Base-by-base conservation (phyloP, 352 stramenopile species). In the Pythium graminicola region DNA sequence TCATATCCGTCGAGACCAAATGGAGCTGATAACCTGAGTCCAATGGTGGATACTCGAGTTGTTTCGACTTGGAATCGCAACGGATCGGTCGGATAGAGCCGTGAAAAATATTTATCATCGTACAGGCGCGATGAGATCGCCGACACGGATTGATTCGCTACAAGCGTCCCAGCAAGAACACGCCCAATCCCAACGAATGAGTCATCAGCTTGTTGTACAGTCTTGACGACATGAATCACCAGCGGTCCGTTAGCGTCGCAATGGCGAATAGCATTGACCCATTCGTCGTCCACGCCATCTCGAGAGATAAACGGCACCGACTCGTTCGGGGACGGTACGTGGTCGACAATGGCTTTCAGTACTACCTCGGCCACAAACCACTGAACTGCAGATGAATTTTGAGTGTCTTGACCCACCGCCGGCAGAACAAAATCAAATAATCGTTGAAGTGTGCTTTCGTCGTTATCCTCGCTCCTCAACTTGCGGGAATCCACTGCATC, bases 221-320 rank as follows among this genome's bases (percentile, higher is more conserved):
- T 16, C 10, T 29, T 35, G 4, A 48, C 49, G 11, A 49, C 20
- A 4, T 42, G 35, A 29, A 56, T 28, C 14, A 56, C 28, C 2
- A 56, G 49, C 2, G 17, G 24, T n/a, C 39, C 49, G n/a, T 38
- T 31, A 5, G 27, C 24, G 19, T 56, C 28, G 27, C 49, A 49
- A 4, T 39, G 8, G 9, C 36, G 36, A 4, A 56, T 17, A 20
- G 32, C 49, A n/a, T 23, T 14, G 2, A 14, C 16, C 36, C 49
- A 48, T 20, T 56, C 49, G 17, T 49, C 1, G 16, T 48, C 38
- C 16, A 22, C 24, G 1, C 20, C 19, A 27, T 23, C 13, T 24
- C 10, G 6, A 28, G 23, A 2, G 14, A 36, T 4, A 23, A 26
- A 24, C 29, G 17, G 31, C 13, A 10, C 22, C 2, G 31, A 44